These are phyloP conservation scores for Aspergillus carbonarius DNA, from an alignment of 2,329 filamentous ascomycete genomes.

Conservation along the genomic window DNA sequence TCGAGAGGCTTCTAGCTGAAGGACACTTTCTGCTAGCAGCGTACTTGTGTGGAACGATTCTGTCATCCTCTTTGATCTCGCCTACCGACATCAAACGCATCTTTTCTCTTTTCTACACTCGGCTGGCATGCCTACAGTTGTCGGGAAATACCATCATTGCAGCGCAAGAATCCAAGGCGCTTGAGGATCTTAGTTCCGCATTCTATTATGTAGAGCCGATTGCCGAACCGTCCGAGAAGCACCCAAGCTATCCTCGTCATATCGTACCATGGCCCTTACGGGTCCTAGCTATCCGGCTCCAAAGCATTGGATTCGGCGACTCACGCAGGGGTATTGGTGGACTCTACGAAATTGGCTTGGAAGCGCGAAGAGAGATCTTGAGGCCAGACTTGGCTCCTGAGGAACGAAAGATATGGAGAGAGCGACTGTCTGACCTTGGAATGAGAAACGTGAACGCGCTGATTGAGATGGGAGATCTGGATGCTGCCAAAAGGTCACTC, in stretches of 20 bases:
- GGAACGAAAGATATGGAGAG: slow-evolving; percentile 66
- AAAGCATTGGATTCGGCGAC: slow-evolving; percentile 84
- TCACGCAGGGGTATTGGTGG: slow-evolving; percentile 80
- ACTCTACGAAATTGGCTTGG: slow-evolving; percentile 82
- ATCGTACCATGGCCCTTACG: slow-evolving; percentile 86
- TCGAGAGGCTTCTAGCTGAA: slow-evolving; percentile 65
- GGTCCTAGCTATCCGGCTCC: slow-evolving; percentile 76
- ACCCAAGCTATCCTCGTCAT: slow-evolving; percentile 64
- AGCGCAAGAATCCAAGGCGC: slow-evolving; percentile 61
- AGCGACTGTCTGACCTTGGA: slow-evolving; percentile 72
- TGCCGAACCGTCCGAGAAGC: slow-evolving; percentile 43
- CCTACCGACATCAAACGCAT: slow-evolving; percentile 62
- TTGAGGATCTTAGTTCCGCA: slow-evolving; percentile 62
- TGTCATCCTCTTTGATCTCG: slow-evolving; percentile 43
- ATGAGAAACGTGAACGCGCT: slow-evolving; percentile 57
- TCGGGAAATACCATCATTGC: slow-evolving; percentile 71
- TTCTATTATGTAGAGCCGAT: slow-evolving; percentile 46
- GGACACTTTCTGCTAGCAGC: slow-evolving; percentile 83
- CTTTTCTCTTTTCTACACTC: slow-evolving; percentile 75
- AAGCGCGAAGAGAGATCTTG: slow-evolving; percentile 65
- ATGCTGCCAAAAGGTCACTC: slow-evolving; percentile 74
- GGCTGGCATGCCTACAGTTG: slow-evolving; percentile 77
- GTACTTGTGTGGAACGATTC: slow-evolving; percentile 43
- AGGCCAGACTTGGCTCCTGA: slow-evolving; percentile 54
- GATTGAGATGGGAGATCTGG: slow-evolving; percentile 74